Conservation (phyloP, 2,329 filamentous ascomycete species). For the Cercospora citrullina region DNA sequence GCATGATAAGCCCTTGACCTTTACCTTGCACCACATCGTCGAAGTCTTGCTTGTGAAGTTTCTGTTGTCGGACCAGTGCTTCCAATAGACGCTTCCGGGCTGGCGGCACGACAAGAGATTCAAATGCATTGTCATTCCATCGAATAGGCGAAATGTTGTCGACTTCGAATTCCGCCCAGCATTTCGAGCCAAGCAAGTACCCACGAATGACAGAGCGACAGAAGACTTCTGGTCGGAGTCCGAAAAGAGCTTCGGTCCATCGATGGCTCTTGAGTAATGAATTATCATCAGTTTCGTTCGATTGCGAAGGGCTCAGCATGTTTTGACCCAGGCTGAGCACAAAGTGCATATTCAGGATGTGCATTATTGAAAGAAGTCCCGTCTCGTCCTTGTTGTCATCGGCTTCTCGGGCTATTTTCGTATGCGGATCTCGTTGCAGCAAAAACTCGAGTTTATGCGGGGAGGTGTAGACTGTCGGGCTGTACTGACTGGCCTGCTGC, state of each 20-base stretch:
- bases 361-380: constrained; percentile 12
- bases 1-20: constrained; percentile 28
- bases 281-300: background rate
- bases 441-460: constrained; percentile 22
- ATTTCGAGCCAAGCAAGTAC: constrained; percentile 22
- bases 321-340: constrained; percentile 12
- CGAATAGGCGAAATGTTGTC: constrained; percentile 17
- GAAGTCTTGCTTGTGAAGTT: constrained; percentile 19
- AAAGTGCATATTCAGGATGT: constrained; percentile 15
- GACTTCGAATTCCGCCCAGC: constrained; percentile 27
- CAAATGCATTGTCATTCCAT: constrained; percentile 27
- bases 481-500: constrained; percentile 16
- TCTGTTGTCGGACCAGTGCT: constrained; percentile 22
- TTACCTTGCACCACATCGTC: constrained; percentile 29
- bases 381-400: constrained; percentile 5
- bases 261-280: constrained; percentile 12
- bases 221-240: constrained; percentile 18
- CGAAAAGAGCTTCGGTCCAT: constrained; percentile 23
- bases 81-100: constrained; percentile 24
- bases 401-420: constrained; percentile 5
- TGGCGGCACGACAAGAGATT: constrained; percentile 22
- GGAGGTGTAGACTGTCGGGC: constrained; percentile 19
- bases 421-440: constrained; percentile 17
- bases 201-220: constrained; percentile 23
- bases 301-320: constrained; percentile 1